Evolutionary conservation across 371 early-diverging fungal genomes (phyloP), one percentile per base, ranked within the genome.

Genomic region (Mucor plumbeus): DNA sequence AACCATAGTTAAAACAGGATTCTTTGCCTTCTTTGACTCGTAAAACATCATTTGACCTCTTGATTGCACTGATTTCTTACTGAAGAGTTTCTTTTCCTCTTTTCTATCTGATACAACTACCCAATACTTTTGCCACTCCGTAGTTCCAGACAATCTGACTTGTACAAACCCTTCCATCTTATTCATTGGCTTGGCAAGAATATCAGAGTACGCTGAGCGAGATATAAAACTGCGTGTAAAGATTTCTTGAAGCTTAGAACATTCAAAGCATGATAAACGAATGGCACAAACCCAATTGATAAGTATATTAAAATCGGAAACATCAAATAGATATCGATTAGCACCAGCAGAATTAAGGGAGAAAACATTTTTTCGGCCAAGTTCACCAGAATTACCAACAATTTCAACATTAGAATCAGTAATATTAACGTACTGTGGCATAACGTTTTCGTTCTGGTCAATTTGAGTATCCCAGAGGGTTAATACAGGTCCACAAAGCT

Each of bases 201-300:
- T 34, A 54, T 72, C 74, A 4, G 55, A 40, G 50, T 48, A 75
- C 5, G 67, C 72, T 34, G 76, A 72, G 21, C 69, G 79, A 38
- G 76, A 75, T 39, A 91, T 47, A 19, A 89, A 68, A 6, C 77
- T 80, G 7, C 82, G 75, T 13, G 92, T 88, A 59, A 88, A 91
- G 59, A 85, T 81, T 64, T 91, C 90, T 47, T 90, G 87, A 5
- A 92, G 69, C 67, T 83, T 81, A 8, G 85, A 74, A 14, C 79
- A 79, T 69, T 92, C 92, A 40, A 83, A 92, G 61, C 88, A 87
- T 38, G 90, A 83, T 19, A 92, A 78, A 3, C 91, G 86, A 59
- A 92, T 78, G 9, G 90, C 88, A 41, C 82, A 80, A n/a, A 90
- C 83, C 91, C 92, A 92, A 14, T 61, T 36, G 11, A 63, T 36